Evolutionary conservation across 768 basidiomycete species (phyloP), one percentile per base, ranked within the genome.

Genomic region (Termitomyces sp.): DNA sequence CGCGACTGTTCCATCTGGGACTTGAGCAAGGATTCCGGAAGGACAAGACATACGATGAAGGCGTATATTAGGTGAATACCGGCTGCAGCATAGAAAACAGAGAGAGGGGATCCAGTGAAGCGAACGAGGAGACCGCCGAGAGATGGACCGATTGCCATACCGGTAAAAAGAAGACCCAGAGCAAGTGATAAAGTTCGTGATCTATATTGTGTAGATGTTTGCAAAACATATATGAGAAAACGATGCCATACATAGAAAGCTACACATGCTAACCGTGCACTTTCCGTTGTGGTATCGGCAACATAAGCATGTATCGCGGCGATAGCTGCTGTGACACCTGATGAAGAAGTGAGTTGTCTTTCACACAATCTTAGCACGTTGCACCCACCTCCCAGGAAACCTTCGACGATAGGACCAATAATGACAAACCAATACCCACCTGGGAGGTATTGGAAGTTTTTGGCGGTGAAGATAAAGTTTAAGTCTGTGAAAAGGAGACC

Each of bases 381-480:
- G 25, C 10, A 63, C 79, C 65, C 59, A 85, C 93, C 88, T 53
- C 93, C 94, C 14, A 90, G 69, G 17, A 77, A 59, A 11, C 93
- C 92, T 59, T 91, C 88, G 1, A 90, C 59, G 6, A 83, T 57
- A 10, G 87, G 82, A 1, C 86, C 85, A 19, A 88, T 56, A 12
- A 92, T 58, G 25, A 92, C 73, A 66, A 91, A 87, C 80, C 89
- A 88, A 68, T 94, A 95, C 6, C 90, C 89, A 1, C 89, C 90
- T 1, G 92, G 93, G 4, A 92, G 73, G 6, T 70, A 63, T 52
- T 82, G 73, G 37, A 82, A 81, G 65, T 78, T 87, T 29, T 72
- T 73, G 19, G 83, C 75, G 5, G 90, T 87, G 41, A 87, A 63
- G 49, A 95, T 77, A 62, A 93, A 85, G 59, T 74, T 84, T 38